These are phyloP conservation scores for Nemania sp. DNA, from an alignment of 2,329 filamentous ascomycete genomes.

Conservation along the genomic window DNA sequence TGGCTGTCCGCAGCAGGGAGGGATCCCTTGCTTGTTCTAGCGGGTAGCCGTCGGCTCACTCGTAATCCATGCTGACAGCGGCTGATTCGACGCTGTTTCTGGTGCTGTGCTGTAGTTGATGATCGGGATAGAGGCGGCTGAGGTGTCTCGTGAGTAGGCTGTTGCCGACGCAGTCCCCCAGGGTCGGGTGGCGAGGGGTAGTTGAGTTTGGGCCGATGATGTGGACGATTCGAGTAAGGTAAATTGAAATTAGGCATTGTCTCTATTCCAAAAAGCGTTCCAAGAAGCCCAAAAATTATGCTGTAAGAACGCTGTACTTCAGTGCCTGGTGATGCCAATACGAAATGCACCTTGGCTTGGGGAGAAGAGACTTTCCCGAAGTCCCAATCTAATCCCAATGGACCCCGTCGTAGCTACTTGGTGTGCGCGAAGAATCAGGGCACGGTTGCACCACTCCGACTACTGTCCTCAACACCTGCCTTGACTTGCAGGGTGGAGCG, in stretches of 20 bases:
- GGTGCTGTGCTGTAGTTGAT: conserved; percentile 39
- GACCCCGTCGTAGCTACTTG: conserved; percentile 8
- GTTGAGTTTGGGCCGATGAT: conserved; percentile 44
- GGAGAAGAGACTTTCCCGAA: conserved; percentile 24
- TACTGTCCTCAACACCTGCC: neutral
- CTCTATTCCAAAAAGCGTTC: conserved; percentile 45
- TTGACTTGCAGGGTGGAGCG: neutral
- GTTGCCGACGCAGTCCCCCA: conserved; percentile 33
- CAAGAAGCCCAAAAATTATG: conserved; percentile 41
- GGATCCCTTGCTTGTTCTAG: conserved; percentile 28
- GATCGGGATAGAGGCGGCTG: conserved; percentile 40
- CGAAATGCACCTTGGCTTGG: conserved; percentile 13
- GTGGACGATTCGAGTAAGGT: conserved; percentile 50
- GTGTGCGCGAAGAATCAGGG: neutral
- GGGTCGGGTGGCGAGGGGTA: conserved; percentile 33
- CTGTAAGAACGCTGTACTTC: conserved; percentile 35
- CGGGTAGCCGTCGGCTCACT: conserved; percentile 42
- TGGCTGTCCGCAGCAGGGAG: conserved; percentile 21
- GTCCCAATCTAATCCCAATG: neutral
- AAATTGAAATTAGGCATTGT: conserved; percentile 51
- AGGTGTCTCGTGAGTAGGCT: conserved; percentile 41
- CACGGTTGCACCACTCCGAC: neutral
- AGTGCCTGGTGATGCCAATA: conserved; percentile 27
- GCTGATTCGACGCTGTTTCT: conserved; percentile 44
- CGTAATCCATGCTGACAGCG: conserved; percentile 42